Percentiles rank a stretch among this genome's conserved stretches.
Evolutionary conservation across 2,329 filamentous ascomycete genomes (phyloP).

Genomic region (Macrophomina phaseolina): DNA sequence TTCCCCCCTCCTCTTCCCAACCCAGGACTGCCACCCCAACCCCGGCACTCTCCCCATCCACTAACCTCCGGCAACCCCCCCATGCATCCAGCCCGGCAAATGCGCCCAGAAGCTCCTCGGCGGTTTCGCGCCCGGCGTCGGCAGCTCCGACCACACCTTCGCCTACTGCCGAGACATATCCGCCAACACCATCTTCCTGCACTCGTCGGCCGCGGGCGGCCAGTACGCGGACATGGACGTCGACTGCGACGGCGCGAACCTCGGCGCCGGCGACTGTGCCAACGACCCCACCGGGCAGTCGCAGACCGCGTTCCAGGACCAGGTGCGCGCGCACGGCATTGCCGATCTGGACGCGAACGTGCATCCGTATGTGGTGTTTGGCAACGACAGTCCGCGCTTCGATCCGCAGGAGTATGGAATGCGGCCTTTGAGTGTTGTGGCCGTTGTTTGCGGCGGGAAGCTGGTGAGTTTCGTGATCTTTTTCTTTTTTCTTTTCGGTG

Average conservation of each 20-base stretch:
- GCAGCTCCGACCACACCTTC: conserved; percentile 32
- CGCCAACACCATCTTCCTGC: conserved; percentile 51
- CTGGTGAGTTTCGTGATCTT: conserved; percentile 37
- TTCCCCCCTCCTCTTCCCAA: not conserved
- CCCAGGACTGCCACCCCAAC: not conserved
- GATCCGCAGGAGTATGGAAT: conserved; percentile 47
- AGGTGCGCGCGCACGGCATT: conserved; percentile 38
- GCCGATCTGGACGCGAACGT: conserved; percentile 58
- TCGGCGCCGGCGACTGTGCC: conserved; percentile 47
- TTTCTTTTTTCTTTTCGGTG: no score
- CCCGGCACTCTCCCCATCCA: not conserved
- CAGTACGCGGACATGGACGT: conserved; percentile 62
- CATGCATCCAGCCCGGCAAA: not conserved
- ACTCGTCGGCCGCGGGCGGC: conserved; percentile 47
- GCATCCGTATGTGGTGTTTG: conserved; percentile 61
- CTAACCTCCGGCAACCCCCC: not conserved
- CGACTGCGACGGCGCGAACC: conserved; percentile 62
- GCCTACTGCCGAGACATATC: conserved; percentile 35
- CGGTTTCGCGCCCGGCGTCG: conserved; percentile 14
- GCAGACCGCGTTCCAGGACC: conserved; percentile 53
- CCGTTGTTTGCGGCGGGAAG: conserved; percentile 59
- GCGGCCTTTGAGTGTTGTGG: conserved; percentile 60
- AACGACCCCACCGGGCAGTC: conserved; percentile 48
- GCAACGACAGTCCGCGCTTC: conserved; percentile 48
- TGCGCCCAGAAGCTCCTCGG: conserved; percentile 3